Evolutionary conservation across 805 yeast genomes (phyloP).

Genomic region (Candida tibetensis): DNA sequence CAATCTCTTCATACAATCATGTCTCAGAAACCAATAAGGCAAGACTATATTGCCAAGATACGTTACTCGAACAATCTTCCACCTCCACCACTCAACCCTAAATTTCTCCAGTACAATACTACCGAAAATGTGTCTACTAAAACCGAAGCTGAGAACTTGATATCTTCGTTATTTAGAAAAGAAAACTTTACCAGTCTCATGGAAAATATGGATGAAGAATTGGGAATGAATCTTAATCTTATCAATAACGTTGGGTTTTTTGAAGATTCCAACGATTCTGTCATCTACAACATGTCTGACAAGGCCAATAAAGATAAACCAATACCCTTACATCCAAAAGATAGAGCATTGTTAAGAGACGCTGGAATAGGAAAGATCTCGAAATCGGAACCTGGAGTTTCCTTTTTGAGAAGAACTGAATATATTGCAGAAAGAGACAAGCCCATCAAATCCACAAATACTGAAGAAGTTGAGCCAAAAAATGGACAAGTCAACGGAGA

Average conservation of each 20-base stretch:
- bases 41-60: conserved; percentile 76
- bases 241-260: conserved; percentile 64
- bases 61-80: conserved; percentile 87
- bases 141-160: conserved; percentile 45
- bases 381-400: conserved; percentile 51
- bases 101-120: conserved; percentile 57
- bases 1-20: conserved; percentile 12
- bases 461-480: conserved; percentile 23
- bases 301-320: conserved; percentile 25
- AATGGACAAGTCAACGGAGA: conserved; percentile 16
- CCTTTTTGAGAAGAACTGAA: conserved; percentile 93
- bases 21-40: conserved; percentile 47
- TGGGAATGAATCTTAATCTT: conserved; percentile 78
- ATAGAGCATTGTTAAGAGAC: conserved; percentile 72
- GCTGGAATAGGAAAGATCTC: conserved; percentile 54
- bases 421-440: conserved; percentile 68
- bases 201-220: conserved; percentile 51
- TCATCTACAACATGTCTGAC: conserved; percentile 30
- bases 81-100: conserved; percentile 91
- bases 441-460: conserved; percentile 15
- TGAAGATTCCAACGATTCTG: conserved; percentile 54
- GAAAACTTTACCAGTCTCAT: conserved; percentile 67
- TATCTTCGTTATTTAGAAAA: conserved; percentile 71
- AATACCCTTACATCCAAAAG: conserved; percentile 68
- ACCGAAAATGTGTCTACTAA: conserved; percentile 35